Percentiles rank a stretch among this genome's conserved stretches.
Evolutionary conservation across 441 rosid species (phyloP).

Genomic region (Gossypium laxum): DNA sequence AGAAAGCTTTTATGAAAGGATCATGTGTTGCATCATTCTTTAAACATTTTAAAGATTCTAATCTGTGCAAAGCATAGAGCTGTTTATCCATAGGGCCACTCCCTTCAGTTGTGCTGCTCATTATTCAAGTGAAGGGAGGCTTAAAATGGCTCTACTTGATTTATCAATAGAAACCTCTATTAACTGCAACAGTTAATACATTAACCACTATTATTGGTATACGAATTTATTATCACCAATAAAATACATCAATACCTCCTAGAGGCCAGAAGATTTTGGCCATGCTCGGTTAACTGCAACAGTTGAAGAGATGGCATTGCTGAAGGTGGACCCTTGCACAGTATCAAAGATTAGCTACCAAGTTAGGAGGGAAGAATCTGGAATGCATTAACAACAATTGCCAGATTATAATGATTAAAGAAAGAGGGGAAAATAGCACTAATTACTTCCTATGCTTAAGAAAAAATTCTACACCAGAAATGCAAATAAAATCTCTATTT

Average conservation of each 20-base stretch:
- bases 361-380: conserved; percentile 28
- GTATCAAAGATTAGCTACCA: conserved; percentile 25
- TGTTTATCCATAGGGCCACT: not conserved
- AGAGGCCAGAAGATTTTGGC: conserved; percentile 62
- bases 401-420: not conserved
- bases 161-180: no score
- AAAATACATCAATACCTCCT: conserved; percentile 42
- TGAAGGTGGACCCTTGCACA: conserved; percentile 18
- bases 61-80: not conserved
- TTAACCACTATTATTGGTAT: no score
- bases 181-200: no score
- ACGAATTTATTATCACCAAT: not conserved
- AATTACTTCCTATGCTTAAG: no score
- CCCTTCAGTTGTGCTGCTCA: not conserved
- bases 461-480: no score
- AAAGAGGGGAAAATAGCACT: not conserved
- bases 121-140: no score
- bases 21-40: not conserved
- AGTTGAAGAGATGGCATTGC: conserved; percentile 90
- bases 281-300: conserved; percentile 82
- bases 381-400: conserved; percentile 9
- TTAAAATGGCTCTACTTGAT: no score
- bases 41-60: not conserved
- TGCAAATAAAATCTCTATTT: no score
- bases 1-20: not conserved